These are phyloP conservation scores for Xylariaceae sp. DNA, from an alignment of 2,329 filamentous ascomycete genomes.

Conservation along the genomic window DNA sequence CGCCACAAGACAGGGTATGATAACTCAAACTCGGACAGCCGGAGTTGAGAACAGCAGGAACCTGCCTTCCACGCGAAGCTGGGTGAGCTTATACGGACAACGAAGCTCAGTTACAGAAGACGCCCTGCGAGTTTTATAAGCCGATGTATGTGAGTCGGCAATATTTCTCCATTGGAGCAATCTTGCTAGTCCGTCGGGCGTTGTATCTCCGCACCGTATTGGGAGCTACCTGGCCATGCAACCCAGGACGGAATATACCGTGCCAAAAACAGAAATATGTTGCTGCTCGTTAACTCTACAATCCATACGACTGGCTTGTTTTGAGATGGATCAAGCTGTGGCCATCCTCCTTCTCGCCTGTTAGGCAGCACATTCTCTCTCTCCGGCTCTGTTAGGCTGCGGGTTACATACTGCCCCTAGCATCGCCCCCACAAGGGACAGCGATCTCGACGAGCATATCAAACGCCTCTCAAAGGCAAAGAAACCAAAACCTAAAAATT, in stretches of 20 bases:
- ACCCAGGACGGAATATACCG: background rate
- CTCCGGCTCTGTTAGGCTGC: too few species aligned
- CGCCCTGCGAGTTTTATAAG: background rate
- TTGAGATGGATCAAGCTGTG: too few species aligned
- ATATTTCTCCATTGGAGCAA: conserved; percentile 4
- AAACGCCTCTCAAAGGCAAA: conserved; percentile 42
- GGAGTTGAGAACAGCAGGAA: background rate
- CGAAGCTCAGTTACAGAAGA: background rate
- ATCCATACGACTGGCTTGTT: too few species aligned
- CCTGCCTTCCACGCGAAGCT: background rate
- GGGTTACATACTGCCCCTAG: background rate
- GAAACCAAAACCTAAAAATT: conserved; percentile 51
- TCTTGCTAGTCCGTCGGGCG: conserved; percentile 1
- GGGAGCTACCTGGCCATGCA: background rate
- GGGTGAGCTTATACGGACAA: background rate
- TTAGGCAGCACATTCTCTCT: too few species aligned
- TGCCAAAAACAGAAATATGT: background rate
- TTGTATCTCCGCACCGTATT: conserved; percentile 8
- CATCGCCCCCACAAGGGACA: conserved; percentile 30
- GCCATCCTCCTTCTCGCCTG: too few species aligned
- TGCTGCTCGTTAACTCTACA: background rate
- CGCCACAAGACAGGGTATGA: background rate
- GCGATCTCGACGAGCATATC: conserved; percentile 34
- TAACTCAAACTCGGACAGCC: background rate
- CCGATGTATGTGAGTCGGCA: background rate